Conservation (phyloP, 106 monocot species). For the Cymbidium sinense region DNA sequence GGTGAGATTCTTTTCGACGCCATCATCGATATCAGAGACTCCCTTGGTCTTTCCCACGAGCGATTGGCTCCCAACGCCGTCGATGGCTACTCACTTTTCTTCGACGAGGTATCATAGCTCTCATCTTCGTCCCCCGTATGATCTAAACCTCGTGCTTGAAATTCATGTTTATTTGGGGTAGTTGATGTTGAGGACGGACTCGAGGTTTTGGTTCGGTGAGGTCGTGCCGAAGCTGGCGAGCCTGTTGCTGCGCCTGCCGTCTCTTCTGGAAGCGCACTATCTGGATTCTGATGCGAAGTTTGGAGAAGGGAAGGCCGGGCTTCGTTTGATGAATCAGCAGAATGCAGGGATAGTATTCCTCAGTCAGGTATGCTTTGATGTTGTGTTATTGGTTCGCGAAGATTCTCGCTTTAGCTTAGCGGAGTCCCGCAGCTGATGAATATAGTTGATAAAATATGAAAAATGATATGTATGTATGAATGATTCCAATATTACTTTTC, state of each 20-base stretch:
- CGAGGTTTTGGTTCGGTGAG: constrained; percentile 76
- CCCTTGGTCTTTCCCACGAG: constrained; percentile 44
- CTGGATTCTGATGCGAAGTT: constrained; percentile 27
- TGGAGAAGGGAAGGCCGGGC: constrained; percentile 37
- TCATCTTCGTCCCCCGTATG: too few relatives aligned
- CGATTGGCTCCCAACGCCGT: constrained; percentile 33
- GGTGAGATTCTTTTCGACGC: constrained; percentile 67
- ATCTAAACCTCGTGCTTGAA: neutral
- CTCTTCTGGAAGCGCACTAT: constrained; percentile 73
- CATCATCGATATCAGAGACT: constrained; percentile 53
- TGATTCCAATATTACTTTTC: neutral
- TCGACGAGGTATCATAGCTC: constrained; percentile 49
- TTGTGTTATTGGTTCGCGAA: neutral
- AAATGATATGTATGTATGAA: neutral
- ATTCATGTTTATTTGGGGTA: constrained; percentile 12
- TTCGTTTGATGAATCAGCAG: constrained; percentile 56
- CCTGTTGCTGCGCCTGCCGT: constrained; percentile 59
- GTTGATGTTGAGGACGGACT: constrained; percentile 55
- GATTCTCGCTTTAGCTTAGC: neutral
- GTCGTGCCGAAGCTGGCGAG: constrained; percentile 55
- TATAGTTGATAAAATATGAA: neutral
- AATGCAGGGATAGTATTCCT: constrained; percentile 75
- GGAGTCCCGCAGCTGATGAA: neutral
- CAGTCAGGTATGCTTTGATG: constrained; percentile 42
- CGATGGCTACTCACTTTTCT: constrained; percentile 66